Conservation (phyloP, 257 asterid species). For the Vinca minor region DNA sequence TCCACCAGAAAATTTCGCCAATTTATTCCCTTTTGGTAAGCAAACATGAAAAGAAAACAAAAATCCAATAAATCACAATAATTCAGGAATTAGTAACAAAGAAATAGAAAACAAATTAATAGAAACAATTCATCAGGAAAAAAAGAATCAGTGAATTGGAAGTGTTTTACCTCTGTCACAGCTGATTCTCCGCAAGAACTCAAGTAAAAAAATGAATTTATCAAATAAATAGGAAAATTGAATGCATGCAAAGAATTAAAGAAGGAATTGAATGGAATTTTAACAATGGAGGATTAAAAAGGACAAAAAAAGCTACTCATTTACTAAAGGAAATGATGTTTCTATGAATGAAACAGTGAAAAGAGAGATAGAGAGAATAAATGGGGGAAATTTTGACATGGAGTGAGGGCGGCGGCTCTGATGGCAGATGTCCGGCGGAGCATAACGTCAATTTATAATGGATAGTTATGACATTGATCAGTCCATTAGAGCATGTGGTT, state of each 20-base stretch:
- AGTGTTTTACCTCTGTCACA: background rate
- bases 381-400: background rate
- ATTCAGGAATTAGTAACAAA: background rate
- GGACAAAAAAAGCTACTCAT: background rate
- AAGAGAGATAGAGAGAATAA: too few species aligned
- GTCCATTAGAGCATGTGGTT: too few species aligned
- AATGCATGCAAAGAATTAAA: background rate
- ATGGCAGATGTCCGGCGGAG: constrained; percentile 1
- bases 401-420: background rate
- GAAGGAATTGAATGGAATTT: background rate
- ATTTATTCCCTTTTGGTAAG: background rate
- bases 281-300: background rate
- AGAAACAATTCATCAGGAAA: background rate
- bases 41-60: background rate
- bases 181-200: constrained; percentile 1
- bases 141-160: background rate
- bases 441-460: background rate
- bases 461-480: too few species aligned
- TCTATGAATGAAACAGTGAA: background rate
- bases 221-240: too few species aligned
- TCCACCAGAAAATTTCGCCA: background rate
- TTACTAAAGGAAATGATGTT: background rate
- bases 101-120: background rate
- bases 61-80: background rate
- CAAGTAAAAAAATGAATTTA: too few species aligned